These are phyloP conservation scores for Tetratostichococcus sp. DNA, from an alignment of 139 green algal species.

Conservation along the genomic window DNA sequence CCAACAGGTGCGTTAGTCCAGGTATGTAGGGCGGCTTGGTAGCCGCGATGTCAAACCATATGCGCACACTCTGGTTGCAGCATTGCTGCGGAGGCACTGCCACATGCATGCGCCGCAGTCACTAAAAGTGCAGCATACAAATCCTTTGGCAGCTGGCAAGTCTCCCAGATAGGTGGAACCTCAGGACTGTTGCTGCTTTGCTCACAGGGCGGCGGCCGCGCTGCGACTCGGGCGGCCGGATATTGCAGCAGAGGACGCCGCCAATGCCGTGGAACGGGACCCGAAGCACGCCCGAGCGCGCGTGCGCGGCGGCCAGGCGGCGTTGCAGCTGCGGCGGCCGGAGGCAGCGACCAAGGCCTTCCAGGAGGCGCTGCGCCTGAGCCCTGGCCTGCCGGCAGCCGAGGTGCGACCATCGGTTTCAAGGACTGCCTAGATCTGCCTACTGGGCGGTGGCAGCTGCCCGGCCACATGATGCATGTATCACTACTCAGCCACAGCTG, in stretches of 20 bases:
- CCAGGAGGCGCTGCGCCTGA: constrained; percentile 9
- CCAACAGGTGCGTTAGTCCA: not conserved
- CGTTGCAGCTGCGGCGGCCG: constrained; percentile 16
- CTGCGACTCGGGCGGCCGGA: constrained; percentile 31
- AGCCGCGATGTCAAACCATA: no score
- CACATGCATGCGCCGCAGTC: no score
- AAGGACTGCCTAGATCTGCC: no score
- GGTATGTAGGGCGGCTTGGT: no score
- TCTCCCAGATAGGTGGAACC: no score
- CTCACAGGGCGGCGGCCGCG: constrained; percentile 46
- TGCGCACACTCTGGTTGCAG: no score
- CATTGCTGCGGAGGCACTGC: no score
- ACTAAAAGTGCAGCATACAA: no score
- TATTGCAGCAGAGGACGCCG: constrained; percentile 35
- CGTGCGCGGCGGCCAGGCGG: constrained; percentile 20
- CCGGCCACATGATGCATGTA: no score
- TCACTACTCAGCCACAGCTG: no score
- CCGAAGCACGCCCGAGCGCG: constrained; percentile 11
- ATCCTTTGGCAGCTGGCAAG: no score
- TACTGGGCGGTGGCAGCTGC: no score
- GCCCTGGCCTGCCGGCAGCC: constrained; percentile 4
- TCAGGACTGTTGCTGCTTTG: constrained; percentile 18
- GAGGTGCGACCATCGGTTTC: not conserved
- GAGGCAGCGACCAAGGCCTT: constrained; percentile 7
- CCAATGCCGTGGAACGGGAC: constrained; percentile 25